phyloP scores from a whole-genome alignment of 2,329 filamentous ascomycete genomes.

The Colletotrichum sp. region DNA sequence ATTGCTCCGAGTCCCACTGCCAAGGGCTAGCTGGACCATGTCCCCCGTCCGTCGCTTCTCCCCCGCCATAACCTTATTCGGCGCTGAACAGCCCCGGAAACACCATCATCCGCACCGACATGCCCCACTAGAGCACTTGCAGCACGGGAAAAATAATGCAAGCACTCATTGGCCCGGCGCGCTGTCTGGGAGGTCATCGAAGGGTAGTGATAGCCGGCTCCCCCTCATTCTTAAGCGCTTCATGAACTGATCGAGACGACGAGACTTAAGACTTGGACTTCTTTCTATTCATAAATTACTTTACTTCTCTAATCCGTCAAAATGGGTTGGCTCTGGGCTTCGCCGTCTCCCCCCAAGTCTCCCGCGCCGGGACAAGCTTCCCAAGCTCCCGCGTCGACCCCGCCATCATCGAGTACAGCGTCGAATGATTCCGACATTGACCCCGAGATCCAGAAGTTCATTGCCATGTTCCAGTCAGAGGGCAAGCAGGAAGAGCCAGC shows the following conservation, averaged over 20 bases:
- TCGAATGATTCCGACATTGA: constrained; percentile 35
- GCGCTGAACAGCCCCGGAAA: not conserved
- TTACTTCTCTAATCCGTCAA: constrained; percentile 18
- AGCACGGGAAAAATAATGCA: constrained; percentile 13
- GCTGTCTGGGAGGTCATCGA: constrained; percentile 13
- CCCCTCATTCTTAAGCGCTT: constrained; percentile 8
- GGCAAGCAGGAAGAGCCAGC: constrained; percentile 27
- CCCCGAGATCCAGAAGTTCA: constrained; percentile 60
- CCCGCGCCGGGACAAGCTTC: constrained; percentile 26
- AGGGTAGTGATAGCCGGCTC: constrained; percentile 9
- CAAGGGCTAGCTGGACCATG: not conserved
- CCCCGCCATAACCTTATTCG: constrained; percentile 3
- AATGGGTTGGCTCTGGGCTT: constrained; percentile 70
- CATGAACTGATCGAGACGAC: not conserved
- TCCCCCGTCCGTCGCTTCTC: not conserved
- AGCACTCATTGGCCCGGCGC: constrained; percentile 18
- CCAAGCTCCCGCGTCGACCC: constrained; percentile 24
- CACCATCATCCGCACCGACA: constrained; percentile 9
- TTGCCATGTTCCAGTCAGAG: constrained; percentile 49
- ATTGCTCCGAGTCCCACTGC: constrained; percentile 1
- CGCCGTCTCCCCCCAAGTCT: constrained; percentile 36
- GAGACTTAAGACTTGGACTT: not conserved
- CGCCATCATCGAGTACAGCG: constrained; percentile 19
- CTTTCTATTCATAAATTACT: too few relatives aligned
- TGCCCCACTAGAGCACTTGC: not conserved